These are phyloP conservation scores for Lathyrus tuberosus DNA, from an alignment of 306 rosid species.

Conservation along the genomic window DNA sequence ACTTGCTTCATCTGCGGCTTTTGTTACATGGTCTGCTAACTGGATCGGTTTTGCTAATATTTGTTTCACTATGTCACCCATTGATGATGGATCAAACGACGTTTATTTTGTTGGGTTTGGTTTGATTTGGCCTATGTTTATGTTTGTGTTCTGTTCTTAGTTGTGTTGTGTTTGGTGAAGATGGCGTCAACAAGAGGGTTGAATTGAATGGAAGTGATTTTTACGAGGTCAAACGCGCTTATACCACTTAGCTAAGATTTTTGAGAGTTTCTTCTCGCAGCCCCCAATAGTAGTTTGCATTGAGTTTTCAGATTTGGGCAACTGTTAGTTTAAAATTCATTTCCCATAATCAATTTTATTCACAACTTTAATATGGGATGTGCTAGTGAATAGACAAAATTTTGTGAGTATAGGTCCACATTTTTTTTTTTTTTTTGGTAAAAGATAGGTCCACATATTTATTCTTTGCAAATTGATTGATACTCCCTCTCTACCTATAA, in stretches of 20 bases:
- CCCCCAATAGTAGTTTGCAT: too few relatives aligned
- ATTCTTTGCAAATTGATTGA: too few relatives aligned
- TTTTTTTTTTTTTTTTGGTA: too few relatives aligned
- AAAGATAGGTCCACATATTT: too few relatives aligned
- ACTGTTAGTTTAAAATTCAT: background rate
- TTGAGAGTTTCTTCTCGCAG: too few relatives aligned
- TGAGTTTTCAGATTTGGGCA: background rate
- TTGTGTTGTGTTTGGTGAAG: background rate
- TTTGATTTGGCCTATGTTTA: background rate
- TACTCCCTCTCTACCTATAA: too few relatives aligned
- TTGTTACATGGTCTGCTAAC: constrained; percentile 70
- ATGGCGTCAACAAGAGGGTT: background rate
- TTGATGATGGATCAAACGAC: background rate
- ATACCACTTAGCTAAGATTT: background rate
- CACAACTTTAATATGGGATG: background rate
- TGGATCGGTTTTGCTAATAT: constrained; percentile 68
- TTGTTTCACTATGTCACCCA: constrained; percentile 22
- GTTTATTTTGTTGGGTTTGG: too few relatives aligned
- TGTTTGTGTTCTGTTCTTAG: background rate
- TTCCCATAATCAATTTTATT: too few relatives aligned
- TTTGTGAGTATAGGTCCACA: background rate
- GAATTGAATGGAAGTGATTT: background rate
- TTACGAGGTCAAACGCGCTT: constrained; percentile 4
- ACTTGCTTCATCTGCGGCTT: constrained; percentile 61
- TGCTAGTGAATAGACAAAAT: background rate